Evolutionary conservation across 768 basidiomycete genomes (phyloP).

Genomic region (Phanerodontia chrysosporium): DNA sequence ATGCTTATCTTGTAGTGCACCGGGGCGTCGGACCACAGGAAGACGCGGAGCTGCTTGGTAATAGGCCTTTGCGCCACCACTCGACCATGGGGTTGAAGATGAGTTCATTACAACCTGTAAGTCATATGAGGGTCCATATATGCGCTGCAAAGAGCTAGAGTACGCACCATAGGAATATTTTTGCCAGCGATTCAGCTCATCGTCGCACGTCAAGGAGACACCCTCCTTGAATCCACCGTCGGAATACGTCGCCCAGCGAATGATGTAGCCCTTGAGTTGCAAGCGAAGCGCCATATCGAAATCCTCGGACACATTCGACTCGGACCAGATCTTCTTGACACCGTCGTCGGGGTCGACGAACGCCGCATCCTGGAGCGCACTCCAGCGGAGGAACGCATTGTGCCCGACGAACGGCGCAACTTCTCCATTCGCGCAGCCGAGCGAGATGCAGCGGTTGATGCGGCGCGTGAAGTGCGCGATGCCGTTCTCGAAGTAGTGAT

Average conservation of each 20-base stretch:
- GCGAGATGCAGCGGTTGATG: conserved; percentile 80
- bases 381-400: conserved; percentile 88
- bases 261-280: conserved; percentile 62
- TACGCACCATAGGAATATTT: conserved; percentile 73
- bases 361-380: conserved; percentile 81
- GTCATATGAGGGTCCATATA: not conserved
- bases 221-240: conserved; percentile 88
- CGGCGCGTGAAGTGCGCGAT: conserved; percentile 85
- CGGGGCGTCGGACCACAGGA: conserved; percentile 73
- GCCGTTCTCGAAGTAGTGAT: conserved; percentile 89
- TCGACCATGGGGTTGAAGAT: conserved; percentile 79
- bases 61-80: conserved; percentile 79
- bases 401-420: conserved; percentile 84
- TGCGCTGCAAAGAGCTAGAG: not conserved
- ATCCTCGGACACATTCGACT: conserved; percentile 78
- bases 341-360: conserved; percentile 66
- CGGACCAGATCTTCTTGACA: conserved; percentile 75
- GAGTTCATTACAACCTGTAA: conserved; percentile 64
- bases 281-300: conserved; percentile 78
- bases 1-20: conserved; percentile 82
- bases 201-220: conserved; percentile 83
- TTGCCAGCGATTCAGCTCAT: conserved; percentile 91
- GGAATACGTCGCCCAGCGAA: conserved; percentile 84
- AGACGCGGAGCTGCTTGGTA: conserved; percentile 72
- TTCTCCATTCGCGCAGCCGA: conserved; percentile 78